Conservation (phyloP, 2,329 filamentous ascomycete species). For the Aspergillus thermomutatus region DNA sequence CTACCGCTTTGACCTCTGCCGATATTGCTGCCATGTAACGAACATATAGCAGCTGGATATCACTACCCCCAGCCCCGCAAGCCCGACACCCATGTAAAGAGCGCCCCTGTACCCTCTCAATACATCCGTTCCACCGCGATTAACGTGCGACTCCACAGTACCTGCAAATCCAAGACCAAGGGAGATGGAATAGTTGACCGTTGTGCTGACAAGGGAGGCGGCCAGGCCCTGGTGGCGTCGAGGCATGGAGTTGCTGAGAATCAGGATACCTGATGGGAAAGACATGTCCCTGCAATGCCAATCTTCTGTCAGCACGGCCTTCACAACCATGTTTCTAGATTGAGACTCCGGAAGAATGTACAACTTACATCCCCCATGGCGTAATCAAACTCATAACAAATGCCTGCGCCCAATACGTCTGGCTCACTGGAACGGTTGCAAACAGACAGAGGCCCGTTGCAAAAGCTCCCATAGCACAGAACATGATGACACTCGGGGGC, state of each 20-base stretch:
- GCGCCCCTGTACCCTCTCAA: slow-evolving; percentile 40
- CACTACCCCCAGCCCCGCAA: slow-evolving; percentile 24
- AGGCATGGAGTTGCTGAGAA: slow-evolving; percentile 55
- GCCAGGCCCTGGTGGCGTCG: slow-evolving; percentile 52
- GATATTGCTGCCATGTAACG: no score
- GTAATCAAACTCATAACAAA: slow-evolving; percentile 60
- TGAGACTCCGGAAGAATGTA: no score
- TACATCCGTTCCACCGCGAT: slow-evolving; percentile 32
- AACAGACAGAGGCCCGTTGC: slow-evolving; percentile 40
- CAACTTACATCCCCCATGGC: slow-evolving; percentile 40
- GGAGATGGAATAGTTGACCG: slow-evolving; percentile 67
- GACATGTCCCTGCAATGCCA: slow-evolving; percentile 67
- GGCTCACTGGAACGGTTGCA: slow-evolving; percentile 48
- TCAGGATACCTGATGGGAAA: slow-evolving; percentile 60
- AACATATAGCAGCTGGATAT: slow-evolving; percentile 16
- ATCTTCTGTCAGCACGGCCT: no score
- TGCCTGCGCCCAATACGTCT: slow-evolving; percentile 63
- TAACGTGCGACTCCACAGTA: slow-evolving; percentile 55
- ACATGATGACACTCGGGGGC: slow-evolving; percentile 22
- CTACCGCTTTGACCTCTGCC: no score
- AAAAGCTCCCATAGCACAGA: slow-evolving; percentile 37
- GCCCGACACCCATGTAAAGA: slow-evolving; percentile 38
- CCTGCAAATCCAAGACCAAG: slow-evolving; percentile 65
- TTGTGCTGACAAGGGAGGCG: slow-evolving; percentile 58
- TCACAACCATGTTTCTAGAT: no score